phyloP scores from a whole-genome alignment of 2,329 filamentous ascomycete genomes.

The Polychaeton citri region DNA sequence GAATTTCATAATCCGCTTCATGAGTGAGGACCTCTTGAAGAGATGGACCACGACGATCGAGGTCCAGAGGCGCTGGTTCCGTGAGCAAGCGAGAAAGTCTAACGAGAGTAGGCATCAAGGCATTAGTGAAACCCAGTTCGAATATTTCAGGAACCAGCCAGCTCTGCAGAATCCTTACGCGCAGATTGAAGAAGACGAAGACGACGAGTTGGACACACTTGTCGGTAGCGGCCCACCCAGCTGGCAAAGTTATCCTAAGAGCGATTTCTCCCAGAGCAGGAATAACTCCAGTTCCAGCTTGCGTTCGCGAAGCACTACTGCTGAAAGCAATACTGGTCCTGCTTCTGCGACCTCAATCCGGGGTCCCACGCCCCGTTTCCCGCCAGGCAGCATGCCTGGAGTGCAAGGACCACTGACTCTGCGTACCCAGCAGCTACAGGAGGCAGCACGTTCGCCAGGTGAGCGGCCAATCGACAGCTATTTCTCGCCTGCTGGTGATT shows the following conservation, averaged over 20 bases:
- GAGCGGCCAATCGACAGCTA: slow-evolving; percentile 65
- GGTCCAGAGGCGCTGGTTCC: slow-evolving; percentile 48
- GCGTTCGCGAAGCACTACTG: slow-evolving; percentile 60
- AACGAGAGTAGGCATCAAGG: slow-evolving; percentile 16
- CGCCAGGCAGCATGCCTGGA: slow-evolving; percentile 38
- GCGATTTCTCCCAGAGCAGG: slow-evolving; percentile 44
- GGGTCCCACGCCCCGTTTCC: slow-evolving; percentile 60
- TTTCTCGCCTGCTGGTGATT: slow-evolving; percentile 78
- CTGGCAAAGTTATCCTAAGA: slow-evolving; percentile 20
- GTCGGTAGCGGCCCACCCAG: slow-evolving; percentile 10
- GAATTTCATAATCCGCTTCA: slow-evolving; percentile 89
- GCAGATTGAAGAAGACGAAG: slow-evolving; percentile 44
- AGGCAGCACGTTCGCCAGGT: slow-evolving; percentile 43
- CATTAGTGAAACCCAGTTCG: slow-evolving; percentile 59
- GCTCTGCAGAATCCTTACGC: slow-evolving; percentile 73
- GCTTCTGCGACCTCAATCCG: slow-evolving; percentile 15
- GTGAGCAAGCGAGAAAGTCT: slow-evolving; percentile 35
- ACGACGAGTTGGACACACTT: slow-evolving; percentile 35
- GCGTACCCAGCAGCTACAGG: slow-evolving; percentile 45
- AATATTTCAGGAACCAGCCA: slow-evolving; percentile 57
- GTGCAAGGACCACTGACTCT: slow-evolving; percentile 50
- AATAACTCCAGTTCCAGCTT: slow-evolving; percentile 65
- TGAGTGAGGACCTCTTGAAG: slow-evolving; percentile 81
- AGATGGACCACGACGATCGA: slow-evolving; percentile 81
- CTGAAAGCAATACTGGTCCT: slow-evolving; percentile 2